Evolutionary conservation across 139 green algal species (phyloP).

Genomic region (Desmodesmus armatus): DNA sequence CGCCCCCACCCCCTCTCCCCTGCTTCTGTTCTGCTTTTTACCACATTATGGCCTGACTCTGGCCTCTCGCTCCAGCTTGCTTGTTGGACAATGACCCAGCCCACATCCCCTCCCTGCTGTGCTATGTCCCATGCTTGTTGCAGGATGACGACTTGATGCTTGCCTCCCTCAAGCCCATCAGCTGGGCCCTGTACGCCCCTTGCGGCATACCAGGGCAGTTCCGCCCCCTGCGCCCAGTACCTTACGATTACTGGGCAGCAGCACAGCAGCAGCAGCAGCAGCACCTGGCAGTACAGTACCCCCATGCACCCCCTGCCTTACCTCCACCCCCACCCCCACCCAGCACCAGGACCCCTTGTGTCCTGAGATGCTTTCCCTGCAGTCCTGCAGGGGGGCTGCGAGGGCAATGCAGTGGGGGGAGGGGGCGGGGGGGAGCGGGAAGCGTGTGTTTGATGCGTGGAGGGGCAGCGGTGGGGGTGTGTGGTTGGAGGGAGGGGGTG

Average conservation of each 20-base stretch:
- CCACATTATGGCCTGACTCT: neutral
- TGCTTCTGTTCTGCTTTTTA: too few species aligned
- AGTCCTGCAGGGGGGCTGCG: too few species aligned
- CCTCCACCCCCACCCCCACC: too few species aligned
- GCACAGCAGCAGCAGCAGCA: neutral
- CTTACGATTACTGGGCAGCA: neutral
- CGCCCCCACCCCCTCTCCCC: too few species aligned
- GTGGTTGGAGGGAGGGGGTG: too few species aligned
- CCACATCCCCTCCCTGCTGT: neutral
- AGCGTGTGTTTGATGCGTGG: too few species aligned
- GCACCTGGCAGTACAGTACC: neutral
- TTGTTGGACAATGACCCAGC: neutral
- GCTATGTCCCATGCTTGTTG: neutral
- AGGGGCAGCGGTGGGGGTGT: neutral
- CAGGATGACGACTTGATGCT: slow-evolving; percentile 29
- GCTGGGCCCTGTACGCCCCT: neutral
- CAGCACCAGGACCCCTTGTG: too few species aligned
- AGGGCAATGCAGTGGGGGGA: too few species aligned
- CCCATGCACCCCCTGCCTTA: too few species aligned
- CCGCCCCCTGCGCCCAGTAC: neutral
- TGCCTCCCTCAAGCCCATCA: neutral
- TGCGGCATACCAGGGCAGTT: neutral
- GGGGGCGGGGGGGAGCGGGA: too few species aligned
- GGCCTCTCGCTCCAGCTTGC: neutral
- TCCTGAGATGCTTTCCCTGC: too few species aligned